These are phyloP conservation scores for Tuctoria greenei DNA, from an alignment of 176 grass and related monocot genomes.

Conservation along the genomic window DNA sequence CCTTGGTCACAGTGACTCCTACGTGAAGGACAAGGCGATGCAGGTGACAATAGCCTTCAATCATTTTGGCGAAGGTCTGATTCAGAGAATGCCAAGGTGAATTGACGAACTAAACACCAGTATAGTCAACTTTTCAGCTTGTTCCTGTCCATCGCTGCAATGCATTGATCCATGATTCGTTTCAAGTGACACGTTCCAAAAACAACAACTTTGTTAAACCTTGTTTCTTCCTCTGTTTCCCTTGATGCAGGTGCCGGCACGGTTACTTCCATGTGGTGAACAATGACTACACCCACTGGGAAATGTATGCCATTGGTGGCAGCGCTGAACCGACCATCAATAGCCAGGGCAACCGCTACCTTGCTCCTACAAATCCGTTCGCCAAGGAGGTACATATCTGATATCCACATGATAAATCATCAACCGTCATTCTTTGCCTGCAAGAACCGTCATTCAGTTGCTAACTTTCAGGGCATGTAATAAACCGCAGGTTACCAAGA, in stretches of 20 bases:
- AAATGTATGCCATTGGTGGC: constrained; percentile 68
- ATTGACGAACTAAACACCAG: not conserved
- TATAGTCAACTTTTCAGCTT: not conserved
- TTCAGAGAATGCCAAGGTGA: constrained; percentile 77
- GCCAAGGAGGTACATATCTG: constrained; percentile 53
- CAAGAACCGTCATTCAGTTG: not conserved
- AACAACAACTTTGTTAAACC: not conserved
- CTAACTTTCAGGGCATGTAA: not conserved
- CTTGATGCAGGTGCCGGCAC: constrained; percentile 54
- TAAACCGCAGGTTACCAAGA: constrained; percentile 69
- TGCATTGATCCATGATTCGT: not conserved
- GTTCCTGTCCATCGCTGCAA: not conserved
- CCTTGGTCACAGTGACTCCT: constrained; percentile 82
- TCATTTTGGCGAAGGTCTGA: constrained; percentile 81
- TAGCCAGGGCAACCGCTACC: constrained; percentile 74
- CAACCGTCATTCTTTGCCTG: not conserved
- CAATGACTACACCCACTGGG: constrained; percentile 77
- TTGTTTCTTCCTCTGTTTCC: not conserved
- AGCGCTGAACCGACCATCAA: constrained; percentile 67
- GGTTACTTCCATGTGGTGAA: constrained; percentile 77
- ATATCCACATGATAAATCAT: not conserved
- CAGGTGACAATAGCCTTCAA: constrained; percentile 94
- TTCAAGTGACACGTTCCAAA: not conserved
- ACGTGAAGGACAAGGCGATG: constrained; percentile 77
- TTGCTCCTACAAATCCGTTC: constrained; percentile 47